A percentile compares a stretch with the other conserved stretches of the same genome.
Evolutionary conservation across 768 basidiomycete species (phyloP).

Genomic region (Tephrocybe sp.): DNA sequence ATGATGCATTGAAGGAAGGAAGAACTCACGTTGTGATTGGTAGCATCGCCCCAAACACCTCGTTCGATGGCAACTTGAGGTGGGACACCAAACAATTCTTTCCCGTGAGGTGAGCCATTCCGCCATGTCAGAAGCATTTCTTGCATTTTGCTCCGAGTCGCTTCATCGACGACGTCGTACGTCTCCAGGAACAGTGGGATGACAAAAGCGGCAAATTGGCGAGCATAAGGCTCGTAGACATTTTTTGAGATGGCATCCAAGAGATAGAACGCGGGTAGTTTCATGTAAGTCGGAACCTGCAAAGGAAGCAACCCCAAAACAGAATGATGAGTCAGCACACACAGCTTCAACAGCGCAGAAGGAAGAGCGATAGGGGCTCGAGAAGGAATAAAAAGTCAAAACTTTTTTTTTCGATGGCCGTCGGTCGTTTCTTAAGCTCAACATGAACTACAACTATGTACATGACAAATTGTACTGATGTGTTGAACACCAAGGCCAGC

Average conservation of each 20-base stretch:
- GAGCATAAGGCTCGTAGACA: constrained; percentile 89
- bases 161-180: constrained; percentile 81
- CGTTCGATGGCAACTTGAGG: constrained; percentile 84
- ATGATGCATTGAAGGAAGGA: constrained; percentile 5
- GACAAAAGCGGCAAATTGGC: constrained; percentile 78
- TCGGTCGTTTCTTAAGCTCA: constrained; percentile 37
- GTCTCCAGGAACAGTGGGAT: constrained; percentile 84
- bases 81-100: constrained; percentile 80
- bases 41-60: constrained; percentile 70
- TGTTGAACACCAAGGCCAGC: constrained; percentile 12
- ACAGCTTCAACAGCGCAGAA: constrained; percentile 29
- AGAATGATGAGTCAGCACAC: constrained; percentile 71
- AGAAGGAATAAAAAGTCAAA: constrained; percentile 17
- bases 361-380: constrained; percentile 6
- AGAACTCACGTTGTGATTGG: constrained; percentile 36
- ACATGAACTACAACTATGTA: constrained; percentile 38
- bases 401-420: constrained; percentile 22
- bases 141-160: constrained; percentile 91
- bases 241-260: constrained; percentile 98
- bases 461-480: constrained; percentile 29
- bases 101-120: constrained; percentile 74
- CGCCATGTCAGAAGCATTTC: constrained; percentile 98
- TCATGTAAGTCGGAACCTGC: constrained; percentile 87
- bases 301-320: constrained; percentile 27
- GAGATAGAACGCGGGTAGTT: constrained; percentile 91